These are phyloP conservation scores for Syncephalis plumigaleata DNA, from an alignment of 371 early-diverging fungal genomes.

Conservation along the genomic window DNA sequence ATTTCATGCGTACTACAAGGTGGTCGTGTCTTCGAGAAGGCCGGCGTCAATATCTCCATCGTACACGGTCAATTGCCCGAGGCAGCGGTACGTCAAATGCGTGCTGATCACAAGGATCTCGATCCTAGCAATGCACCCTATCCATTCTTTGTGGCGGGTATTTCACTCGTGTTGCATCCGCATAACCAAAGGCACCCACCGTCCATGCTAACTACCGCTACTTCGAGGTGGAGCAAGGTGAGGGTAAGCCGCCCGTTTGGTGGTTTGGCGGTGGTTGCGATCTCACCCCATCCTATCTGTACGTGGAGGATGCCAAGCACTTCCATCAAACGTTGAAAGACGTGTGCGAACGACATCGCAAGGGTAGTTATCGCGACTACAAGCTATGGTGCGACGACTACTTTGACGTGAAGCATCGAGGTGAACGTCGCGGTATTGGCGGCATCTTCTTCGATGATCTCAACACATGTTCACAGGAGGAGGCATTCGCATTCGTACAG, in stretches of 20 bases:
- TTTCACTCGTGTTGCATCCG: constrained; percentile 86
- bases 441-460: constrained; percentile 83
- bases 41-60: constrained; percentile 75
- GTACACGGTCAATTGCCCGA: constrained; percentile 57
- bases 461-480: constrained; percentile 34
- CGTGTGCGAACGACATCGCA: constrained; percentile 58
- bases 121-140: constrained; percentile 22
- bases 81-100: constrained; percentile 62
- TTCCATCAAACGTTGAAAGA: constrained; percentile 64
- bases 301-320: constrained; percentile 57
- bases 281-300: constrained; percentile 62
- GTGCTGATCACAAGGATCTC: constrained; percentile 41
- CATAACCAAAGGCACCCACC: constrained; percentile 91
- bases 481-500: constrained; percentile 47
- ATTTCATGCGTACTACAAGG: constrained; percentile 83
- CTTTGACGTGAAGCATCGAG: constrained; percentile 57
- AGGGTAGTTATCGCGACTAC: constrained; percentile 45
- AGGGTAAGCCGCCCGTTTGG: constrained; percentile 36
- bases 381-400: constrained; percentile 78
- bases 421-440: constrained; percentile 68
- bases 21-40: constrained; percentile 87
- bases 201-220: constrained; percentile 94
- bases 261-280: constrained; percentile 88
- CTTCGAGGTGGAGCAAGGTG: constrained; percentile 62
- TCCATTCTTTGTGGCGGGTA: constrained; percentile 79